Conservation (phyloP, 495 filamentous ascomycete genomes). For the Xylaria palmicola region DNA sequence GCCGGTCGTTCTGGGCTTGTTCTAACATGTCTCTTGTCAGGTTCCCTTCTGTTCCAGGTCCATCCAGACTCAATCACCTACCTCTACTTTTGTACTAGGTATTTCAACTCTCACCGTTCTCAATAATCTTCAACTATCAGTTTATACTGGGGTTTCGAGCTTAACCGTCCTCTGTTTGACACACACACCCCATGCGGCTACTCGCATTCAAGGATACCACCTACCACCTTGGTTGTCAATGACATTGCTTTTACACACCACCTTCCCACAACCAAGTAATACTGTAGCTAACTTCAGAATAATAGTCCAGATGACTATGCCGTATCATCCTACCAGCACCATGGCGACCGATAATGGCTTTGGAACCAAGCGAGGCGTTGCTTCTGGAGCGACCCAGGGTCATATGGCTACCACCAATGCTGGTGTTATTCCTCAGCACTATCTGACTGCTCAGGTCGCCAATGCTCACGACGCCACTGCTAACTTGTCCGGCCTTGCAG, state of each 20-base stretch:
- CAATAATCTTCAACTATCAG: too few species aligned
- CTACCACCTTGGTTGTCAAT: not conserved
- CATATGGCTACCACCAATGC: slow-evolving; percentile 10
- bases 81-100: slow-evolving; percentile 19
- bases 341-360: slow-evolving; percentile 16
- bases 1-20: not conserved
- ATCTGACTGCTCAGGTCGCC: slow-evolving; percentile 15
- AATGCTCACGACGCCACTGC: slow-evolving; percentile 14
- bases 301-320: slow-evolving; percentile 13
- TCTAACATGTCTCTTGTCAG: slow-evolving; percentile 4
- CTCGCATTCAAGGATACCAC: too few species aligned
- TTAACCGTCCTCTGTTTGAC: not conserved
- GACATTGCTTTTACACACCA: not conserved
- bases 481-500: slow-evolving; percentile 14
- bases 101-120: not conserved
- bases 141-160: not conserved
- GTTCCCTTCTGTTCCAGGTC: slow-evolving; percentile 10
- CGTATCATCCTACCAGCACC: slow-evolving; percentile 17
- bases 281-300: not conserved
- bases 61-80: not conserved
- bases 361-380: slow-evolving; percentile 7
- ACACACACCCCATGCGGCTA: too few species aligned
- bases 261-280: not conserved
- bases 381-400: slow-evolving; percentile 6
- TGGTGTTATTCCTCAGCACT: slow-evolving; percentile 12